These are phyloP conservation scores for Dothideomycetes sp. DNA, from an alignment of 2,329 filamentous ascomycete genomes.

Conservation along the genomic window DNA sequence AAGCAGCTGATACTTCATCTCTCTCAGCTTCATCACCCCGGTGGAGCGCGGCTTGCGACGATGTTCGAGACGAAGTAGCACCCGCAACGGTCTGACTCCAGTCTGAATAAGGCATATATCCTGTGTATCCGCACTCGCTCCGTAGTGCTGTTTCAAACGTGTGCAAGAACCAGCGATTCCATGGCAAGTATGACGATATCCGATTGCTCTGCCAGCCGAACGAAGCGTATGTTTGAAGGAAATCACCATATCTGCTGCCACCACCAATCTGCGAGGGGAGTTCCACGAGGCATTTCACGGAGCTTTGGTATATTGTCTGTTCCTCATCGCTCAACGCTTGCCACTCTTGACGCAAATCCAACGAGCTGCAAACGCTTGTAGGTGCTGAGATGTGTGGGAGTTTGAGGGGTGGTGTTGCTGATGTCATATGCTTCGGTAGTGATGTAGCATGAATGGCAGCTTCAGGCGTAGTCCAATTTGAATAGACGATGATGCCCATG, in stretches of 20 bases:
- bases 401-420: not conserved
- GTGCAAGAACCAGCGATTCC: slow-evolving; percentile 23
- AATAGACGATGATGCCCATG: slow-evolving; percentile 5
- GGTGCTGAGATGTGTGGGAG: slow-evolving; percentile 7
- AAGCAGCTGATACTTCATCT: slow-evolving; percentile 16
- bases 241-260: slow-evolving; percentile 21
- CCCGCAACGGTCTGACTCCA: slow-evolving; percentile 20
- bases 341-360: slow-evolving; percentile 19
- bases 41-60: slow-evolving; percentile 15
- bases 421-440: not conserved
- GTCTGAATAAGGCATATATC: slow-evolving; percentile 21
- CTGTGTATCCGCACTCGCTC: slow-evolving; percentile 20
- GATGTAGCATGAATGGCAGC: not conserved
- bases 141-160: slow-evolving; percentile 20
- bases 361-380: slow-evolving; percentile 8
- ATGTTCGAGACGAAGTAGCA: slow-evolving; percentile 15
- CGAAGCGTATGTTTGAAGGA: slow-evolving; percentile 19
- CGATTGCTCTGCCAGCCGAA: slow-evolving; percentile 19
- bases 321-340: slow-evolving; percentile 16
- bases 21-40: slow-evolving; percentile 16
- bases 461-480: slow-evolving; percentile 5
- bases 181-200: slow-evolving; percentile 20
- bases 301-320: slow-evolving; percentile 19
- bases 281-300: slow-evolving; percentile 20
- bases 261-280: slow-evolving; percentile 17